phyloP scores from a whole-genome alignment of 2,329 filamentous ascomycete species.

The Cryphonectria nitschkei region DNA sequence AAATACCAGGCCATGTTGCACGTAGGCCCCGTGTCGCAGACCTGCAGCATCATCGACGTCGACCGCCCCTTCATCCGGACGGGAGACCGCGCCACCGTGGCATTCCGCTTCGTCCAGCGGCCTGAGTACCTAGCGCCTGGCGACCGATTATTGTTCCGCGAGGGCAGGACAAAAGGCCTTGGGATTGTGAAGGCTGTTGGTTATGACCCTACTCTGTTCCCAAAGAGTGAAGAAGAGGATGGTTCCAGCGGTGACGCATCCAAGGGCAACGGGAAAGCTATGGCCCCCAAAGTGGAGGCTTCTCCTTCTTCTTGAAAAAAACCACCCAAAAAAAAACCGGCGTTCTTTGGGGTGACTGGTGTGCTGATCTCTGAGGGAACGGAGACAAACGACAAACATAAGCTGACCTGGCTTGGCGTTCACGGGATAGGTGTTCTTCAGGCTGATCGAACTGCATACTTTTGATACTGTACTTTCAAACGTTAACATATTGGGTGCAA shows the following conservation, averaged over 20 bases:
- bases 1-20: conserved; percentile 99
- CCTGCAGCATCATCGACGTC: conserved; percentile 95
- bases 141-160: conserved; percentile 88
- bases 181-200: conserved; percentile 92
- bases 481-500: neutral
- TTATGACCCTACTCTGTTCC: conserved; percentile 67
- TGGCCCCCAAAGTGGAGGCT: neutral
- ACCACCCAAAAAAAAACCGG: neutral
- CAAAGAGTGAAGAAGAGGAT: conserved; percentile 10
- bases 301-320: neutral
- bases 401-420: neutral
- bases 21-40: conserved; percentile 92
- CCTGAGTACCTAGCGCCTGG: conserved; percentile 91
- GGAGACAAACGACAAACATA: neutral
- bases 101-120: conserved; percentile 91
- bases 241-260: neutral
- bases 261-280: conserved; percentile 6
- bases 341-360: neutral
- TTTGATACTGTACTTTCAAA: neutral
- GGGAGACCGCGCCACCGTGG: conserved; percentile 90
- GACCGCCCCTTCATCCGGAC: conserved; percentile 95
- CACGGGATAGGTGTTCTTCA: neutral
- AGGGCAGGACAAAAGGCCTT: conserved; percentile 91
- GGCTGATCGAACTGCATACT: neutral
- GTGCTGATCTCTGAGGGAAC: neutral